Conservation (phyloP, 371 early-diverging fungal genomes). For the Mortierella sp. region DNA sequence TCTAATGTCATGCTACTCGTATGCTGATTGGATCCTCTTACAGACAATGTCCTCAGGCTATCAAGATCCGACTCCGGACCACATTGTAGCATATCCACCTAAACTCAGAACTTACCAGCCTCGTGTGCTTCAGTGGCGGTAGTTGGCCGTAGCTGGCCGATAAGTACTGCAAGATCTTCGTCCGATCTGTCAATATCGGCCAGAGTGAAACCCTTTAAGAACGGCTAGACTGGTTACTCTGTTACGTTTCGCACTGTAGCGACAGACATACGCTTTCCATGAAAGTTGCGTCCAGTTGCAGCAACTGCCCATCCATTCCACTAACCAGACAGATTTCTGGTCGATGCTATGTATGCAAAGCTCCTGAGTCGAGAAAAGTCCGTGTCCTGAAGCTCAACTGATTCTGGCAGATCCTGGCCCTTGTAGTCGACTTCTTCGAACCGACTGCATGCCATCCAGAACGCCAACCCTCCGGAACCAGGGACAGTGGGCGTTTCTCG, state of each 20-base stretch:
- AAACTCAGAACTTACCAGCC: neutral
- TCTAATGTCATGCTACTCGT: neutral
- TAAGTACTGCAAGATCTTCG: neutral
- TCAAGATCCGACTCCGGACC: neutral
- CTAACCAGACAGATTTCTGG: neutral
- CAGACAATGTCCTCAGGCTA: neutral
- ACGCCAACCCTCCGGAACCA: too few relatives aligned
- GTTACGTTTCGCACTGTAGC: rapidly evolving
- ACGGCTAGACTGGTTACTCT: neutral
- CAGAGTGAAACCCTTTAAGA: neutral
- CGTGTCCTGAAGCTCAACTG: neutral
- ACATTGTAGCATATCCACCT: neutral
- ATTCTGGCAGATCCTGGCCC: neutral
- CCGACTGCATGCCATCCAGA: neutral
- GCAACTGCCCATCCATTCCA: neutral
- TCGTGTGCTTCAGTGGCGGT: neutral
- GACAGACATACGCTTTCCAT: neutral
- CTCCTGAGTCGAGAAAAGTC: too few relatives aligned
- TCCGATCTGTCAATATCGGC: neutral
- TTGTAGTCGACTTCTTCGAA: neutral
- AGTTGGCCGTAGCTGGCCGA: too few relatives aligned
- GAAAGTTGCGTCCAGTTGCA: neutral
- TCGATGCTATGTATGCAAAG: too few relatives aligned
- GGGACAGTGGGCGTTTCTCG: too few relatives aligned
- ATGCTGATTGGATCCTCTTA: neutral